Evolutionary conservation across 148 eudicot genomes (phyloP), one percentile per base, ranked within the genome.

Genomic region (Diospyros kaki): DNA sequence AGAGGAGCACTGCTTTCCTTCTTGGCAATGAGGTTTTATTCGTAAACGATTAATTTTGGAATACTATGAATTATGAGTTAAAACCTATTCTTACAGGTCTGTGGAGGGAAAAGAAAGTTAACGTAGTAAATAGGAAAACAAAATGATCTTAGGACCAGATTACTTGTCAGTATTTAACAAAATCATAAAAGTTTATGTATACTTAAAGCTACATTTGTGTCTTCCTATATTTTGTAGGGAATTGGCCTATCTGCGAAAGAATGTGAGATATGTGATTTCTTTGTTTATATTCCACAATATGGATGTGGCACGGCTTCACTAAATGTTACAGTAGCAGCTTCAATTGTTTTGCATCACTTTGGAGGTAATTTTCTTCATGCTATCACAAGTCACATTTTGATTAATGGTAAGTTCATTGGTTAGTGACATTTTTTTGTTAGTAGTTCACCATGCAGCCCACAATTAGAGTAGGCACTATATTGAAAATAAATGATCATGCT

Each of bases 241-340:
- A 89, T 91, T 9, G 99, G 97, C 69, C 93, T 95, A 64, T 95
- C 99, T 65, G 64, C 89, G 58, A 95, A 89, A 78, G 96, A 95
- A 82, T 86, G 83, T 77, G 96, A 92, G 80, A 89, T 95, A 68
- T 95, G 98, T 74, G 98, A 95, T 80, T 95, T 90, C 77, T 95
- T 95, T 80, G 89, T 92, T 56, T 95, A 92, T 66, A 95, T 95
- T 81, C 97, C 98, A 39, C 98, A 95, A 83, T 90, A 92, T 78
- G 99, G 99, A n/a, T 83, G 96, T 83, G 99, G 99, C 69, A 95
- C 99, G 73, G 99, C 97, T 76, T 95, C 97, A 9, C 69, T 95
- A 63, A 92, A 95, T 77, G 97, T 95, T 73, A 95, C 99, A 46
- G 91, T 92, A 28, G 97, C 99, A 71, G 98, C 97, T 79, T 95